A percentile compares a stretch with the other conserved stretches of the same genome.
Evolutionary conservation across 2,329 filamentous ascomycete species (phyloP).

Genomic region (Phialophora macrospora): DNA sequence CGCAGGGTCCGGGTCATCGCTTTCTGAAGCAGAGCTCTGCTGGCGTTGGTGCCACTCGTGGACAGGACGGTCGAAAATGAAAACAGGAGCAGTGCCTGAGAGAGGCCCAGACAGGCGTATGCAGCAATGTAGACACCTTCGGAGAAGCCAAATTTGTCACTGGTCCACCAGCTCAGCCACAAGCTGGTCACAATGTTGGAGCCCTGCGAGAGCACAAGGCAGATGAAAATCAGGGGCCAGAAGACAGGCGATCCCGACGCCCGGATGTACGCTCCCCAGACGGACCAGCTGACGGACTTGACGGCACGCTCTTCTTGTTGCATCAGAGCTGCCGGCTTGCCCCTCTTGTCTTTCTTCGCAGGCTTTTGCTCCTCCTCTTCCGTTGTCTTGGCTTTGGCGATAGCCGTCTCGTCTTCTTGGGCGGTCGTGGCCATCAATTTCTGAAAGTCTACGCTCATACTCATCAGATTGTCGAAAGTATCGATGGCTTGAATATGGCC

Average conservation of each 20-base stretch:
- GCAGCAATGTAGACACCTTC: conserved; percentile 72
- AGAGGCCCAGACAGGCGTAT: conserved; percentile 72
- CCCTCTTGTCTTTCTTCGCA: conserved; percentile 52
- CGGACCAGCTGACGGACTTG: conserved; percentile 76
- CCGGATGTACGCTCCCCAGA: conserved; percentile 77
- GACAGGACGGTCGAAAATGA: conserved; percentile 78
- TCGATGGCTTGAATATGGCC: conserved; percentile 84
- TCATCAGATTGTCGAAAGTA: conserved; percentile 88
- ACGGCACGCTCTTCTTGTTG: conserved; percentile 65
- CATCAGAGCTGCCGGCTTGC: conserved; percentile 53
- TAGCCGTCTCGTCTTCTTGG: conserved; percentile 62
- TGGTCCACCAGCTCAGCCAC: conserved; percentile 95
- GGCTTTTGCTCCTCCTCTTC: conserved; percentile 57
- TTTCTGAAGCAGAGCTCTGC: conserved; percentile 77
- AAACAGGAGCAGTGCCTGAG: conserved; percentile 78
- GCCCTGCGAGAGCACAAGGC: conserved; percentile 75
- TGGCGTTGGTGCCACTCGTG: conserved; percentile 77
- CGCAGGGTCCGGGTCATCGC: conserved; percentile 76
- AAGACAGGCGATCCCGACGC: conserved; percentile 75
- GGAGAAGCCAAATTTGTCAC: conserved; percentile 70
- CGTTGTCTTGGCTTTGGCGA: conserved; percentile 52
- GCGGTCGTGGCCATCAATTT: conserved; percentile 80
- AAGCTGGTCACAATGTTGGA: conserved; percentile 85
- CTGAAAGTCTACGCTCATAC: conserved; percentile 75
- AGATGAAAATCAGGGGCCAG: conserved; percentile 65